A percentile compares a stretch with the other conserved stretches of the same genome.
These are phyloP conservation scores for Coemansia sp. DNA, from an alignment of 192 early-diverging fungal genomes.

Conservation along the genomic window DNA sequence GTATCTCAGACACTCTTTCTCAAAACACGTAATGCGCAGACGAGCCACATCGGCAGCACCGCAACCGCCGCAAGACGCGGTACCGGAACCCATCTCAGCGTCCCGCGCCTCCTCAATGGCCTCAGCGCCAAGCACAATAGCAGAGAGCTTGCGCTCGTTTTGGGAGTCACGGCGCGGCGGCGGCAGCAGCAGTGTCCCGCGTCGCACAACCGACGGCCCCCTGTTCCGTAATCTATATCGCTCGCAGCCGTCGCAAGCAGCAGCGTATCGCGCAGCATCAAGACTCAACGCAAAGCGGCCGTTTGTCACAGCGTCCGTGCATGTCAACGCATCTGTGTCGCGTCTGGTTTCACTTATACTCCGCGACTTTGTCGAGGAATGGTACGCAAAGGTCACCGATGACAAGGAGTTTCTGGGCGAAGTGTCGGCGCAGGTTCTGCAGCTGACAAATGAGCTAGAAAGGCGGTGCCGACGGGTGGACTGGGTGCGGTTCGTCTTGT, in stretches of 20 bases:
- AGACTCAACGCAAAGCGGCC: conserved; percentile 1
- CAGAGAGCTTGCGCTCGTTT: conserved; percentile 49
- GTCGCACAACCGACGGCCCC: conserved; percentile 7
- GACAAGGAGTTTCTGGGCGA: conserved; percentile 45
- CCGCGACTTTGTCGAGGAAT: conserved; percentile 50
- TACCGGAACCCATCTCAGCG: conserved; percentile 7
- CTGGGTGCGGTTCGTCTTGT: conserved; percentile 48
- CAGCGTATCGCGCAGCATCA: conserved; percentile 4
- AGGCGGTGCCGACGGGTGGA: conserved; percentile 34
- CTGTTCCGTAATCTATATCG: conserved; percentile 42
- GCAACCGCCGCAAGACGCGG: conserved; percentile 2
- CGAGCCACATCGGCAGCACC: not conserved
- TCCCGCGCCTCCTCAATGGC: conserved; percentile 37
- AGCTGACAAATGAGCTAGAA: conserved; percentile 42
- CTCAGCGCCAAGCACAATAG: conserved; percentile 48
- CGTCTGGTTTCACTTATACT: conserved; percentile 38
- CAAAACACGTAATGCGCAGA: not conserved
- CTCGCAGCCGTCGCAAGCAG: conserved; percentile 5
- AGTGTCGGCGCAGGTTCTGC: conserved; percentile 31
- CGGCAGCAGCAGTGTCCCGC: conserved; percentile 18
- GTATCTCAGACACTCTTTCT: not conserved
- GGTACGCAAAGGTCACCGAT: conserved; percentile 50
- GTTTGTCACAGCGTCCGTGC: conserved; percentile 21
- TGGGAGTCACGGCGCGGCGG: conserved; percentile 51
- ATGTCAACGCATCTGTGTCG: conserved; percentile 30